These are phyloP conservation scores for Candida silvatica DNA, from an alignment of 805 yeast genomes.

Conservation along the genomic window DNA sequence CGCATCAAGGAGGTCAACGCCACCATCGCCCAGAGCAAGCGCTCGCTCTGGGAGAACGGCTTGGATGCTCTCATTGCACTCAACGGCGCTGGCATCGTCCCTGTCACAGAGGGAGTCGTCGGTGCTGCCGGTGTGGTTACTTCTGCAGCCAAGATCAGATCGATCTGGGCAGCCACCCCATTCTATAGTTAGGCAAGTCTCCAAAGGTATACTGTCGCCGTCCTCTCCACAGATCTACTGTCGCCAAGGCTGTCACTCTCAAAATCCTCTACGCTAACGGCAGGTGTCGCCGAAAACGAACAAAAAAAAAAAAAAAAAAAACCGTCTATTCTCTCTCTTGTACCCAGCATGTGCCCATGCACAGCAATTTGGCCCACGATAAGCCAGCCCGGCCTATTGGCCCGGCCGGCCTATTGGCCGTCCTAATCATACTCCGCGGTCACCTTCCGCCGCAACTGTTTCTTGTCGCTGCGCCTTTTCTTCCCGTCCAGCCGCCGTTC, in stretches of 20 bases:
- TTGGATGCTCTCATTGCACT: slow-evolving; percentile 71
- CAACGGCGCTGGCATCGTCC: slow-evolving; percentile 52
- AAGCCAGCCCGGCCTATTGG: too few species aligned
- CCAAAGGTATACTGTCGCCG: too few species aligned
- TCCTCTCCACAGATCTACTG: too few species aligned
- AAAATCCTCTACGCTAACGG: too few species aligned
- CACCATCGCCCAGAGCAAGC: background rate
- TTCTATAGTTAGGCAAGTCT: too few species aligned
- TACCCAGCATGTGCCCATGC: slow-evolving; percentile 1
- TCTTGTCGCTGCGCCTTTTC: slow-evolving; percentile 12
- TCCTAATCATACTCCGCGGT: slow-evolving; percentile 9
- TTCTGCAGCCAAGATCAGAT: slow-evolving; percentile 67
- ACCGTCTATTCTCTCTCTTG: background rate
- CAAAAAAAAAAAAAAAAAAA: background rate
- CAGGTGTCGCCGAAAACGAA: background rate
- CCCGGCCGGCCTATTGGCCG: background rate
- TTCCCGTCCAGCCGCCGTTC: slow-evolving; percentile 15
- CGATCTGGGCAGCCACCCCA: slow-evolving; percentile 57
- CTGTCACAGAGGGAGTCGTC: slow-evolving; percentile 66
- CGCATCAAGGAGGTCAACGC: slow-evolving; percentile 37
- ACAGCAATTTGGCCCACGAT: too few species aligned
- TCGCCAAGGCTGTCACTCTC: too few species aligned
- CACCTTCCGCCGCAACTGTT: slow-evolving; percentile 11
- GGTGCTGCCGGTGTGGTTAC: slow-evolving; percentile 84
- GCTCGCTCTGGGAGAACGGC: slow-evolving; percentile 63